Evolutionary conservation across 2,329 filamentous ascomycete genomes (phyloP).

Genomic region (Colletotrichum sp.): DNA sequence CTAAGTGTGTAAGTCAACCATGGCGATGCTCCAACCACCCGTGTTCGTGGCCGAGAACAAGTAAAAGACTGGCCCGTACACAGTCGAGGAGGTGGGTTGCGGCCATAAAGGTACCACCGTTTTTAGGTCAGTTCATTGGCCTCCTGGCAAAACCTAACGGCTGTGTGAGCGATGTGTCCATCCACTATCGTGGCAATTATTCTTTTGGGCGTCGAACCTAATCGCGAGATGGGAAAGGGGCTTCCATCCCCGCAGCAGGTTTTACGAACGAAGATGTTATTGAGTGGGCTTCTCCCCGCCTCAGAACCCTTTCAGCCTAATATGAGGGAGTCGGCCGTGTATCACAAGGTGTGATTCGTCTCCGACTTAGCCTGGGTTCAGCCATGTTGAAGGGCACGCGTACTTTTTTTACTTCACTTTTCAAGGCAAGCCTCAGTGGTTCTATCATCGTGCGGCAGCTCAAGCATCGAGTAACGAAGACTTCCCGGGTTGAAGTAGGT

Average conservation of each 20-base stretch:
- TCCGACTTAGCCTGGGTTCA: background rate
- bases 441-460: background rate
- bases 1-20: background rate
- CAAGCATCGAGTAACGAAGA: background rate
- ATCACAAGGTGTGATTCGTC: background rate
- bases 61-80: background rate
- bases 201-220: background rate
- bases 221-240: background rate
- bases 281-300: background rate
- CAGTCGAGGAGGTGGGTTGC: background rate
- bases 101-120: background rate
- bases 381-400: background rate
- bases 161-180: background rate
- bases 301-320: background rate
- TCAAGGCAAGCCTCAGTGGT: background rate
- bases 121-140: background rate
- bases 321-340: background rate
- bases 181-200: background rate
- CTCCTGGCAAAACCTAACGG: background rate
- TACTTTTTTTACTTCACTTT: background rate
- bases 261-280: background rate
- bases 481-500: background rate
- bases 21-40: background rate
- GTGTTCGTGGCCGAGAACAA: background rate
- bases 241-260: background rate